These are phyloP conservation scores for Emmonsiellopsis sp. DNA, from an alignment of 2,329 filamentous ascomycete species.

Conservation along the genomic window DNA sequence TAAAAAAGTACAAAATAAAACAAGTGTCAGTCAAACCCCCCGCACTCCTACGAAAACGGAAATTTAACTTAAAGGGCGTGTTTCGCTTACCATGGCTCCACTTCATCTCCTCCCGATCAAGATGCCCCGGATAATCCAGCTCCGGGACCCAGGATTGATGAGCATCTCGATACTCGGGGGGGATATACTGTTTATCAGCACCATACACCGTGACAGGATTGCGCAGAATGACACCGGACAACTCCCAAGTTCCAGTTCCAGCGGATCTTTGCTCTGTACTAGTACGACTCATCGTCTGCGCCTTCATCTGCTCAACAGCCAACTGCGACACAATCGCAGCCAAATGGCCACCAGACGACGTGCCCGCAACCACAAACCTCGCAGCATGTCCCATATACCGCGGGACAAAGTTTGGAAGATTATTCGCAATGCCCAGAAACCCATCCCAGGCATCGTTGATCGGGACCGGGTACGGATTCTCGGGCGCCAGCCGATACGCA, in stretches of 20 bases:
- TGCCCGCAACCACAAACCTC: not conserved
- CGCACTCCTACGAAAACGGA: too few relatives aligned
- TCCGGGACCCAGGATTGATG: constrained; percentile 5
- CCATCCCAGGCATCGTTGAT: constrained; percentile 5
- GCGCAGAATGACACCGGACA: not conserved
- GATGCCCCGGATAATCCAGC: not conserved
- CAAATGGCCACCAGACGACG: constrained; percentile 5
- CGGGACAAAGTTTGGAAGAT: not conserved
- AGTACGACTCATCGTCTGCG: too few relatives aligned
- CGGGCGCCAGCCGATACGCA: constrained; percentile 14
- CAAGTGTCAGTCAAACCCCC: too few relatives aligned
- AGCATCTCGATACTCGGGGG: not conserved
- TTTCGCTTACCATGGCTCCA: not conserved
- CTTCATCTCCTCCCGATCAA: constrained; percentile 1
- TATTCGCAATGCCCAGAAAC: not conserved
- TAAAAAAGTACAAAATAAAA: not conserved
- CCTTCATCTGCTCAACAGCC: not conserved
- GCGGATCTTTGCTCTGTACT: too few relatives aligned
- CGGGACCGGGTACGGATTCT: constrained; percentile 8
- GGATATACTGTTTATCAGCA: constrained; percentile 3
- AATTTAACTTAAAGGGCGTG: not conserved
- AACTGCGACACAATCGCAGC: constrained; percentile 4
- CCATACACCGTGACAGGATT: constrained; percentile 5
- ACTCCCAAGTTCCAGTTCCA: not conserved
- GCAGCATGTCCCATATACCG: not conserved